Conservation (phyloP, 2,329 filamentous ascomycete genomes). For the Apiospora arundinis region DNA sequence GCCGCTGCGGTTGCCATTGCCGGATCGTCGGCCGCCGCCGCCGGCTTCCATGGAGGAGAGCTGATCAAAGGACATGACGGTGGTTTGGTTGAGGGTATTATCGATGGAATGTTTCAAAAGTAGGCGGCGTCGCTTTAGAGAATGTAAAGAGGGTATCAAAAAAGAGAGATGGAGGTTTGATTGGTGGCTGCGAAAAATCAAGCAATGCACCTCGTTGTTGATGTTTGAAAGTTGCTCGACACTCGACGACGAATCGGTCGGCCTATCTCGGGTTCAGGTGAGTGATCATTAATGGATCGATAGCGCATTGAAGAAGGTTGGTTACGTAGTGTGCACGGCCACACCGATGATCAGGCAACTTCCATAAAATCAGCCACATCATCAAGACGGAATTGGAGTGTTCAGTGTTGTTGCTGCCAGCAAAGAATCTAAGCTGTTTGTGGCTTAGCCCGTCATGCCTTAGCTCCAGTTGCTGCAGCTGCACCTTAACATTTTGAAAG, state of each 20-base stretch:
- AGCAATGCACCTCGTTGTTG: background rate
- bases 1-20: slow-evolving; percentile 26
- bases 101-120: background rate
- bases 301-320: background rate
- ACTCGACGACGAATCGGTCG: background rate
- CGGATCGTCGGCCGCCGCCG: slow-evolving; percentile 60
- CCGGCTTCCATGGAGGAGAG: slow-evolving; percentile 83
- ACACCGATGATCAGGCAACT: background rate
- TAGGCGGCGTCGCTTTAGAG: background rate
- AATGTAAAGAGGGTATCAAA: background rate
- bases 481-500: slow-evolving; percentile 17
- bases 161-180: background rate
- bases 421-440: background rate
- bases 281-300: background rate
- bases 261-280: slow-evolving; percentile 7
- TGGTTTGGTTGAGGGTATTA: background rate
- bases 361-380: background rate
- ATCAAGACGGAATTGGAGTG: background rate
- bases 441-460: slow-evolving; percentile 4
- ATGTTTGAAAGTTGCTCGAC: slow-evolving; percentile 2
- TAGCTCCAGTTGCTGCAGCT: slow-evolving; percentile 20
- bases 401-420: too few species aligned
- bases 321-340: slow-evolving; percentile 13
- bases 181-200: background rate
- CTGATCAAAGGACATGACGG: slow-evolving; percentile 87